These are phyloP conservation scores for Fusarium graminum DNA, from an alignment of 2,329 filamentous ascomycete species.

Conservation along the genomic window DNA sequence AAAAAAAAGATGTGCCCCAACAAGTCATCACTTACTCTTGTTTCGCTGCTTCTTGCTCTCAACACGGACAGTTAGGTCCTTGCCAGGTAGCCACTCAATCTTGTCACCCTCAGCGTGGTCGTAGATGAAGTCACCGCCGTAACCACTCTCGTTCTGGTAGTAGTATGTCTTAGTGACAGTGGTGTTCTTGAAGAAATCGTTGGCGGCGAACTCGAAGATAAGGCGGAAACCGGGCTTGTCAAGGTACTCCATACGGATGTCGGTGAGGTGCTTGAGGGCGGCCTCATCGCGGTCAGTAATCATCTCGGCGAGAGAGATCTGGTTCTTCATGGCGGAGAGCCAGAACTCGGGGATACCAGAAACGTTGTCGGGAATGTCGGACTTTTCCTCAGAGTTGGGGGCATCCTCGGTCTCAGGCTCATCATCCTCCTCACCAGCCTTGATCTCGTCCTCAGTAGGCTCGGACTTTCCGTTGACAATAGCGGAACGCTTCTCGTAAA, in stretches of 20 bases:
- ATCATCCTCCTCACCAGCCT: constrained; percentile 84
- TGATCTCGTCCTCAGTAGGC: constrained; percentile 87
- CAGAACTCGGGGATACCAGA: constrained; percentile 98
- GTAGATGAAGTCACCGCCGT: constrained; percentile 99
- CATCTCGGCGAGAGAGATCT: constrained; percentile 95
- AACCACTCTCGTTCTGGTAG: constrained; percentile 98
- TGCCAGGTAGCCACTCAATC: constrained; percentile 94
- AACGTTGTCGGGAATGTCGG: constrained; percentile 67
- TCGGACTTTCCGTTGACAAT: constrained; percentile 91
- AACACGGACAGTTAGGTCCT: constrained; percentile 92
- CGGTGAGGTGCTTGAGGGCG: constrained; percentile 87
- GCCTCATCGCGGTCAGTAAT: constrained; percentile 98
- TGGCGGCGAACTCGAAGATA: constrained; percentile 96
- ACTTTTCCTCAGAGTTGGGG: constrained; percentile 69
- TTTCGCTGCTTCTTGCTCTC: constrained; percentile 99
- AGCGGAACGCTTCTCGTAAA: constrained; percentile 93
- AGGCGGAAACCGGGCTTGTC: constrained; percentile 98
- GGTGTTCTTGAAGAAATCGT: constrained; percentile 98
- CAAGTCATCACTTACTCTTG: constrained; percentile 78
- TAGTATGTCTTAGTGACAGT: constrained; percentile 97
- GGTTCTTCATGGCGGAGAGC: constrained; percentile 99
- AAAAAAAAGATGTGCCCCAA: background rate
- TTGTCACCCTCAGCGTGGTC: constrained; percentile 98
- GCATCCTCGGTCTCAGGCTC: constrained; percentile 78
- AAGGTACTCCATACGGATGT: constrained; percentile 99